These are phyloP conservation scores for Mycena capillaripes DNA, from an alignment of 768 basidiomycete genomes.

Conservation along the genomic window DNA sequence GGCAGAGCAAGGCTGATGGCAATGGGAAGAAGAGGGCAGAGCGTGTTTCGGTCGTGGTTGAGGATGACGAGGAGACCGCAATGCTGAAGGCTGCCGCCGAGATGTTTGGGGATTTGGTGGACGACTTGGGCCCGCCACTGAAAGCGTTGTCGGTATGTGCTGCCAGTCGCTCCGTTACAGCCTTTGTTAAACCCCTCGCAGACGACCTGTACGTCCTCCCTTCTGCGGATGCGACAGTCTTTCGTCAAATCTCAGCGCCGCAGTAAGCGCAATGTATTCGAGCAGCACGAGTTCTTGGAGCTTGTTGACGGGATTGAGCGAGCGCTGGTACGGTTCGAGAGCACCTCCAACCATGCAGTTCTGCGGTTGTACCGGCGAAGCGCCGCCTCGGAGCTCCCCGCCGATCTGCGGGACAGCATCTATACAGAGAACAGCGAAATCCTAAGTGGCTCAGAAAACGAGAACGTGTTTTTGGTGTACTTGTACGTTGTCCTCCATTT, in stretches of 20 bases:
- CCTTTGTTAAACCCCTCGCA: conserved; percentile 42
- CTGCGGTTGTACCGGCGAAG: conserved; percentile 78
- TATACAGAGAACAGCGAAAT: conserved; percentile 49
- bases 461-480: conserved; percentile 90
- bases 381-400: conserved; percentile 46
- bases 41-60: conserved; percentile 41
- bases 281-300: conserved; percentile 73
- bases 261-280: conserved; percentile 46
- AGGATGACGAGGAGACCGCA: conserved; percentile 52
- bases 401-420: conserved; percentile 27
- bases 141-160: conserved; percentile 77
- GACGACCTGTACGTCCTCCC: conserved; percentile 71
- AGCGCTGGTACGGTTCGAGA: conserved; percentile 81
- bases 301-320: conserved; percentile 77
- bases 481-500: conserved; percentile 70
- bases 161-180: not conserved
- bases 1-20: conserved; percentile 35
- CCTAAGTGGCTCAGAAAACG: conserved; percentile 70
- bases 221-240: conserved; percentile 75
- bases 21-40: conserved; percentile 42
- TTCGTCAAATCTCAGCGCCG: conserved; percentile 65
- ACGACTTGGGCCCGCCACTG: conserved; percentile 84
- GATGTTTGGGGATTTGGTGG: conserved; percentile 84
- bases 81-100: conserved; percentile 73
- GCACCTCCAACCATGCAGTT: conserved; percentile 87